Evolutionary conservation across 164 flowering plant species (phyloP).

Genomic region (Dillenia turbinata): DNA sequence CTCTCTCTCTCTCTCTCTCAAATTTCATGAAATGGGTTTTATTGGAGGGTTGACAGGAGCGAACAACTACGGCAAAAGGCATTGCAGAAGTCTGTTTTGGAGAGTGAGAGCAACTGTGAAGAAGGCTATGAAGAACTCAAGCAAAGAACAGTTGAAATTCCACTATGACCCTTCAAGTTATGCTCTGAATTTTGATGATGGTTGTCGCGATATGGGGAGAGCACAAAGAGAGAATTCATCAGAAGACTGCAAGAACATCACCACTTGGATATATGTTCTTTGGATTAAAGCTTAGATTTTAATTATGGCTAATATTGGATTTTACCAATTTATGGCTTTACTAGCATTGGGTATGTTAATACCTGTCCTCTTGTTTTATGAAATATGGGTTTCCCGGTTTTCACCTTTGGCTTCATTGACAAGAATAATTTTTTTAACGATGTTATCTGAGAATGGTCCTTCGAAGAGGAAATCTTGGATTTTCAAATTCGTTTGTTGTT

Average conservation of each 20-base stretch:
- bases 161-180: slow-evolving; percentile 85
- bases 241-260: slow-evolving; percentile 7
- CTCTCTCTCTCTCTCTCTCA: no score
- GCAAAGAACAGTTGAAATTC: slow-evolving; percentile 36
- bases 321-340: no score
- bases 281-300: slow-evolving; percentile 15
- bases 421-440: no score
- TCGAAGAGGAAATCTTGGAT: no score
- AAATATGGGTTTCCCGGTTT: no score
- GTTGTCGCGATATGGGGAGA: slow-evolving; percentile 21
- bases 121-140: slow-evolving; percentile 35
- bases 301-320: no score
- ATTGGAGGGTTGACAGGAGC: slow-evolving; percentile 26
- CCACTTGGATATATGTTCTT: slow-evolving; percentile 28
- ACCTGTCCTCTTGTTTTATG: no score
- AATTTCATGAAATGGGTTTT: slow-evolving; percentile 21
- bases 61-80: slow-evolving; percentile 36
- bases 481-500: no score
- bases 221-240: slow-evolving; percentile 2
- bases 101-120: slow-evolving; percentile 54
- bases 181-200: slow-evolving; percentile 81
- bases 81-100: slow-evolving; percentile 56
- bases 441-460: no score
- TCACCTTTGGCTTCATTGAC: no score
- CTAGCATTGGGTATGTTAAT: no score